Evolutionary conservation across 2,329 filamentous ascomycete species (phyloP), one percentile per base, ranked within the genome.

Genomic region (Botrytis tulipae): DNA sequence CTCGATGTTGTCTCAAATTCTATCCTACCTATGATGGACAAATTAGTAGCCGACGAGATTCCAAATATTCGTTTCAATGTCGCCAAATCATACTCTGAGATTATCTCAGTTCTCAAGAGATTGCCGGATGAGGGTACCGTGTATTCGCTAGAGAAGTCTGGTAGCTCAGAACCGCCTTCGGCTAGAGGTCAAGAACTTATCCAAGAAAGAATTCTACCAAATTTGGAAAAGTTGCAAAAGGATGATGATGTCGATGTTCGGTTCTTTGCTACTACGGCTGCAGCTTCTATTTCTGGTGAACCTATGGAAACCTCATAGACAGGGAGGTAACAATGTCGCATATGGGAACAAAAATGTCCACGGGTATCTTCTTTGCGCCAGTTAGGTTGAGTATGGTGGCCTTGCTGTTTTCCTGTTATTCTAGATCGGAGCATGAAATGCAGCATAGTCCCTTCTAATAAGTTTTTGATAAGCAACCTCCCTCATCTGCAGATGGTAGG

Each of bases 1-100:
- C 89, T 98, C 79, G 93, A 95, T 74, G 95, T 98, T 74, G 97
- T 99, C 82, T 91, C 93, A 81, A 92, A 92, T 81, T 96, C 94
- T 48, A 97, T 99, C 78, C 89, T 99, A 35, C 96, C 96, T 57
- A 98, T 99, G 87, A 90, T 99, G 82, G 93, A 97, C 83, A 94
- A 95, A 85, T 92, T 99, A 72, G 94, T 97, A 70, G 89, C 90
- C 63, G 96, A 99, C 81, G 94, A 97, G 62, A 99, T 99, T 76
- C 96, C 96, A 78, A 99, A 99, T 85, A 99, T 99, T 82, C 94
- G 96, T 70, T 99, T 99, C 89, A 99, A 99, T 83, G 96, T 99
- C 66, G 96, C 96, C 79, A 99, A 99, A 86, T 98, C 96, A 65
- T 99, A 98, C 82, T 90, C 91, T 35, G 91, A 96, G 70, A 86